Conservation (phyloP, 2,329 filamentous ascomycete genomes). For the Pestalotiopsis sp. region DNA sequence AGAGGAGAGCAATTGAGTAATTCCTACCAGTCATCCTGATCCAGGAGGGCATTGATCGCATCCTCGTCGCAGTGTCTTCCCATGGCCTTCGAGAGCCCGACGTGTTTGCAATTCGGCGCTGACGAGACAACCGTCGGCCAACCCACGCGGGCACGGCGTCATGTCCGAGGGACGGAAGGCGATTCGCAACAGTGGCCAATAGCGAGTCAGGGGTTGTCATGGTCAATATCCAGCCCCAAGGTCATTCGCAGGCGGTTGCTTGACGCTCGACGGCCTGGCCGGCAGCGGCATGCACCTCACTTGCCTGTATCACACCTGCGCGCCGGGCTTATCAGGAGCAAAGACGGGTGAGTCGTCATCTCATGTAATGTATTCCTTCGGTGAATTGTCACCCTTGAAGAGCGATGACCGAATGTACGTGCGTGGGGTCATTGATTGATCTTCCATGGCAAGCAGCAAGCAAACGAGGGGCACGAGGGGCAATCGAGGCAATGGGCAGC, state of each 20-base stretch:
- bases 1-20: neutral
- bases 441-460: neutral
- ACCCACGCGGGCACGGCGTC: neutral
- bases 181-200: conserved; percentile 1
- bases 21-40: neutral
- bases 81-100: neutral
- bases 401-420: neutral
- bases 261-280: neutral
- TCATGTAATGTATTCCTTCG: neutral
- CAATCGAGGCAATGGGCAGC: neutral
- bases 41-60: neutral
- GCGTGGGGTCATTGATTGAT: neutral
- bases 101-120: neutral
- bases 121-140: neutral
- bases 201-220: neutral
- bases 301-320: neutral
- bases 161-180: conserved; percentile 8
- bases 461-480: neutral
- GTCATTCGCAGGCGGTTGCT: neutral
- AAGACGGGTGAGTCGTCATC: neutral
- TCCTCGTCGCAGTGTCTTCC: neutral
- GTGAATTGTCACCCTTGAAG: neutral
- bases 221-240: neutral
- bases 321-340: neutral
- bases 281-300: neutral